phyloP scores from a whole-genome alignment of 805 yeast species.

The Saccharomycopsis babjevae region DNA sequence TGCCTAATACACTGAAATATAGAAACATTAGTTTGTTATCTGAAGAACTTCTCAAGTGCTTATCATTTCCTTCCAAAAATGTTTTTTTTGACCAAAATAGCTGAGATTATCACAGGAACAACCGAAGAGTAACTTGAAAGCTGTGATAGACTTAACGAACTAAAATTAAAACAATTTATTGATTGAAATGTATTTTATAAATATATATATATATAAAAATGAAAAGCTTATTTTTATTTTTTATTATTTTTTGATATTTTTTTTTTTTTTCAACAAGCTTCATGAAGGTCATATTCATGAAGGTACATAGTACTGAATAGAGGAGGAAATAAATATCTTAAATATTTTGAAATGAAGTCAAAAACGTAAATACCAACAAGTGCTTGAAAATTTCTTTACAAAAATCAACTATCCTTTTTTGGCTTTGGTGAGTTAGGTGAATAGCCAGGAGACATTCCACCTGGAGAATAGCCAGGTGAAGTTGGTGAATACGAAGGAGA shows the following conservation, averaged over 20 bases:
- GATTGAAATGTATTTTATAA: not conserved
- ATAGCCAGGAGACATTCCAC: slow-evolving; percentile 54
- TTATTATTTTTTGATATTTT: not conserved
- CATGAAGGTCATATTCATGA: not conserved
- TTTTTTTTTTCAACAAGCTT: not conserved
- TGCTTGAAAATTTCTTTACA: not conserved
- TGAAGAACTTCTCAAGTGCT: not conserved
- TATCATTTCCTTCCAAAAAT: not conserved
- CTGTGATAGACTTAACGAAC: not conserved
- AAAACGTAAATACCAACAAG: not conserved
- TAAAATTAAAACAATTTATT: not conserved
- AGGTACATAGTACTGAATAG: not conserved
- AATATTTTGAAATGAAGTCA: not conserved
- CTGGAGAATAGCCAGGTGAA: slow-evolving; percentile 39
- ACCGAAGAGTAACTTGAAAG: too few relatives aligned
- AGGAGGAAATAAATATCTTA: not conserved
- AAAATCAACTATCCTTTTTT: not conserved
- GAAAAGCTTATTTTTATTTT: not conserved
- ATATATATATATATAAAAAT: not conserved
- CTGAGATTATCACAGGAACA: too few relatives aligned
- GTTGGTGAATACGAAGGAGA: slow-evolving; percentile 31
- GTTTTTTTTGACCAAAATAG: not conserved
- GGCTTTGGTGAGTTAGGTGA: slow-evolving; percentile 48
- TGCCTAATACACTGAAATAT: not conserved
- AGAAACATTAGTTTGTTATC: not conserved